phyloP scores from a whole-genome alignment of 148 eudicot genomes.

The Rhododendron mucronatum region DNA sequence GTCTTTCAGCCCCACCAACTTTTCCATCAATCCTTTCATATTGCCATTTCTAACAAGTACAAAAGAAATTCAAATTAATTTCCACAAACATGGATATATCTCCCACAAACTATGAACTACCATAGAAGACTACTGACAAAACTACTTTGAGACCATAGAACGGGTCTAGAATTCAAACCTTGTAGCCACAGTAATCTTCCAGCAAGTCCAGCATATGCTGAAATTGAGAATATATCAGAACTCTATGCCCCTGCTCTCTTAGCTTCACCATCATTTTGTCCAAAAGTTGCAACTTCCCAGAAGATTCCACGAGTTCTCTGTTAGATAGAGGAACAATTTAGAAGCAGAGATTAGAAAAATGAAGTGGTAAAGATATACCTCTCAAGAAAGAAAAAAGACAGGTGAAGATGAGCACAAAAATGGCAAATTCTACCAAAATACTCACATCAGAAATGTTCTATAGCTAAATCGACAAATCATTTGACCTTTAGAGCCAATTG shows the following conservation, averaged over 20 bases:
- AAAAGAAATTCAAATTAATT: slow-evolving; percentile 4
- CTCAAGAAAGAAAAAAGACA: background rate
- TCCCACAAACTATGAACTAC: background rate
- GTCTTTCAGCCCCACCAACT: slow-evolving; percentile 95
- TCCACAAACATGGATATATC: background rate
- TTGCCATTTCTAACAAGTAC: slow-evolving; percentile 66
- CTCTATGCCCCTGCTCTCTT: slow-evolving; percentile 96
- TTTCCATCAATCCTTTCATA: slow-evolving; percentile 98
- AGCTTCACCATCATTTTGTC: slow-evolving; percentile 97
- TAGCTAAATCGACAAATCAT: background rate
- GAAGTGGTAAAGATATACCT: background rate
- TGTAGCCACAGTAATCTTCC: slow-evolving; percentile 79
- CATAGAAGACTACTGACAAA: background rate
- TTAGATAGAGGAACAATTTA: slow-evolving; percentile 16
- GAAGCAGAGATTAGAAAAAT: background rate
- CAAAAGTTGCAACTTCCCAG: slow-evolving; percentile 81
- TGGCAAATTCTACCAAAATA: background rate
- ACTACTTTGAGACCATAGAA: background rate
- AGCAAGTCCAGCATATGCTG: slow-evolving; percentile 91
- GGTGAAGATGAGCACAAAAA: background rate
- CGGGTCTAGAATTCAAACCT: slow-evolving; percentile 32
- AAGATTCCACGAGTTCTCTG: slow-evolving; percentile 85
- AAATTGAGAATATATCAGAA: slow-evolving; percentile 91
- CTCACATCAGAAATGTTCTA: background rate
- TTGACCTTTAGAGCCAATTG: background rate